Conservation (phyloP, 768 basidiomycete genomes). For the Tylopilus cervinicoccineus region DNA sequence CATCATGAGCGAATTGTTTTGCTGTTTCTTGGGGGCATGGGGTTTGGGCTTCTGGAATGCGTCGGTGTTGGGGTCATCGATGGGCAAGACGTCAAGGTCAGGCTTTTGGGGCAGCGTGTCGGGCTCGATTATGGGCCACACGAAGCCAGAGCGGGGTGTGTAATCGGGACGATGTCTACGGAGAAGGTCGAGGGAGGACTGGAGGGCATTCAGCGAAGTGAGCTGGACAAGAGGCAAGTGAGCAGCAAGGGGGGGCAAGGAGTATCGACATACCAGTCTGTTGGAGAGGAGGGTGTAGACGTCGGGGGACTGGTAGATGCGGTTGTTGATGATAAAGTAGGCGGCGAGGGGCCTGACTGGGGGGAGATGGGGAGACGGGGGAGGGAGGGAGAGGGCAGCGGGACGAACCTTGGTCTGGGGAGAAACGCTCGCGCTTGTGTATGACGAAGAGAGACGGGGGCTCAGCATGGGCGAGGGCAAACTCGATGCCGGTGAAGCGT, state of each 20-base stretch:
- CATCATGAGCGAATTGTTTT: conserved; percentile 64
- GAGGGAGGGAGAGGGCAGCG: neutral
- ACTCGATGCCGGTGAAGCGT: conserved; percentile 85
- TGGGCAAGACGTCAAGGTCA: conserved; percentile 24
- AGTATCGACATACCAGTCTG: conserved; percentile 56
- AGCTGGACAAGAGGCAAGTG: conserved; percentile 38
- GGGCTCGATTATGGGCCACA: conserved; percentile 74
- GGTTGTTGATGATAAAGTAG: conserved; percentile 86
- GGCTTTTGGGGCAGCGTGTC: conserved; percentile 41
- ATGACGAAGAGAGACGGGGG: conserved; percentile 85
- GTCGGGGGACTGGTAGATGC: conserved; percentile 86
- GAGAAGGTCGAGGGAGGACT: conserved; percentile 72
- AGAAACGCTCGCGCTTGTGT: conserved; percentile 82
- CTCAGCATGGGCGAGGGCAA: conserved; percentile 75
- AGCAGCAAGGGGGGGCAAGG: neutral
- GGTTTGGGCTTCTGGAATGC: conserved; percentile 20
- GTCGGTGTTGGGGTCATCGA: conserved; percentile 19
- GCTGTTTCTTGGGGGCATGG: conserved; percentile 48
- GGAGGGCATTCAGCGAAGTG: conserved; percentile 65
- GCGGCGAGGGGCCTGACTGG: conserved; percentile 73
- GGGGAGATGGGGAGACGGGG: neutral
- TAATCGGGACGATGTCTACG: conserved; percentile 75
- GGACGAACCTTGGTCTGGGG: conserved; percentile 73
- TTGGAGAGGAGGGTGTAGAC: conserved; percentile 82
- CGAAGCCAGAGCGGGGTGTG: conserved; percentile 78